Conservation (phyloP, 148 eudicot genomes). For the Amaranthus palmeri region DNA sequence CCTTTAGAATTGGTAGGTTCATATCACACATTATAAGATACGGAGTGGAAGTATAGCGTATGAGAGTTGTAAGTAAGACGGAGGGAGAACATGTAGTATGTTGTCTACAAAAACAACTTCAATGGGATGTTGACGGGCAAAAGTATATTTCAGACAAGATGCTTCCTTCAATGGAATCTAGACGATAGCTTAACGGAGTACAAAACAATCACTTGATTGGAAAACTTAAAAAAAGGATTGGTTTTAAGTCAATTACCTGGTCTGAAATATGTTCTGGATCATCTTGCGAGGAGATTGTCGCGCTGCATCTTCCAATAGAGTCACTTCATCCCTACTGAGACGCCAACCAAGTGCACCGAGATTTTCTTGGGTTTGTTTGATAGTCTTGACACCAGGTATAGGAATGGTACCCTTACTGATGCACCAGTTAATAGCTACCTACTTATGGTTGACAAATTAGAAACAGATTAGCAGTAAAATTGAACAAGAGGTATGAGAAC, state of each 20-base stretch:
- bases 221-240: not conserved
- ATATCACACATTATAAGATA: too few species aligned
- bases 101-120: too few species aligned
- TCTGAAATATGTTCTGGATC: slow-evolving; percentile 91
- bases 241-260: slow-evolving; percentile 34
- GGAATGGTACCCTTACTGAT: slow-evolving; percentile 83
- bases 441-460: slow-evolving; percentile 13
- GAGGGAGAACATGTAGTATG: too few species aligned
- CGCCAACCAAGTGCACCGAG: slow-evolving; percentile 87
- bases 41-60: too few species aligned
- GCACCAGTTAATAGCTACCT: slow-evolving; percentile 99
- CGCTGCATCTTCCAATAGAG: slow-evolving; percentile 70
- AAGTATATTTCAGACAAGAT: too few species aligned
- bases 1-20: too few species aligned
- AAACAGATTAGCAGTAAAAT: not conserved
- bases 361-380: slow-evolving; percentile 75
- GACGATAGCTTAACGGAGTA: too few species aligned
- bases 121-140: too few species aligned
- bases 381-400: slow-evolving; percentile 83
- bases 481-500: not conserved
- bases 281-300: slow-evolving; percentile 58
- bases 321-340: slow-evolving; percentile 59
- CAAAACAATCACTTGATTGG: not conserved
- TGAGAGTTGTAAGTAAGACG: too few species aligned
- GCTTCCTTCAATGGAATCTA: too few species aligned